Base-by-base conservation (phyloP, 805 yeast species). In the Clavispora vitiphila region DNA sequence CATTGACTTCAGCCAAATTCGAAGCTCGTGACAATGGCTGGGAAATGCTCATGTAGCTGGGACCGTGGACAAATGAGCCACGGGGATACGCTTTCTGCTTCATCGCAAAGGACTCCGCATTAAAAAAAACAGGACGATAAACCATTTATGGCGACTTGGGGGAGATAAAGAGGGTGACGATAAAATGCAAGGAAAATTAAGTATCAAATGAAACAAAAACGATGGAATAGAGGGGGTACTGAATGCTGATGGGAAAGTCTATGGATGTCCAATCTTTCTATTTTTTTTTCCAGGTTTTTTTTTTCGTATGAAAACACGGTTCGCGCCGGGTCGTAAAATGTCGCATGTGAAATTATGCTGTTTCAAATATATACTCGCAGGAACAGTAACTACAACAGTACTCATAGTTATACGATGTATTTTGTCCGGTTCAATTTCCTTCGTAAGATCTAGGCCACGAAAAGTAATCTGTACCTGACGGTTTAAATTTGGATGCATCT, bases 11-110 rank as follows among this genome's bases (percentile, higher is more conserved):
- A 6, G 70, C 68, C 18, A 64, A 62, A 16, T 52, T 49, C 1
- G 67, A 52, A 8, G 74, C 75, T 29, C 75, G 45, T n/a, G 71
- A 65, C 37, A 69, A 56, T 8, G 75, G 75, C 37, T 67, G 71
- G 35, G 59, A 47, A 36, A 69, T 67, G 44, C 67, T 65, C 69
- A 63, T 65, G 16, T 49, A 46, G 37, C 63, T 70, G 3, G 71
- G 67, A 3, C 71, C 70, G 40, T 55, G 51, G 14, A 54, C 41
- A 39, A 54, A 61, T 3, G 70, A 56, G 3, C 62, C 50, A 16
- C 40, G 52, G 23, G 54, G 47, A 27, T 47, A 42, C 15, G 41
- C 16, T 26, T 47, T 50, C 19, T 39, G 40, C 31, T 40, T 48
- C 25, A 41, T 23, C 21, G 43, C 40, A 29, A 46, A 49, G 34